A percentile compares a stretch with the other conserved stretches of the same genome.
phyloP scores from a whole-genome alignment of 176 grass and related monocot species.

The Neostapfia colusana region DNA sequence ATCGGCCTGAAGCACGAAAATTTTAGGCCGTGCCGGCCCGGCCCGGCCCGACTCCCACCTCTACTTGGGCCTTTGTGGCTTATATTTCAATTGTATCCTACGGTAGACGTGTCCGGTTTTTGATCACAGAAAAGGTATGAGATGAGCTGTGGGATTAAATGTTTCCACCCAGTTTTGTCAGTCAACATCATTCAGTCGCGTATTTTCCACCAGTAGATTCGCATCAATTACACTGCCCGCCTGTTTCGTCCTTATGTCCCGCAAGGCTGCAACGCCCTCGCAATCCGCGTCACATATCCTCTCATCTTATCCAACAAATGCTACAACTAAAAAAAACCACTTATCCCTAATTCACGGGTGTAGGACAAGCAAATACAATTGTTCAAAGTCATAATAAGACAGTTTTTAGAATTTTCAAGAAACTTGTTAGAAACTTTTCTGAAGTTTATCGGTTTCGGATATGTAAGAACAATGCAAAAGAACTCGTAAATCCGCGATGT shows the following conservation, averaged over 20 bases:
- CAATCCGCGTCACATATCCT: constrained; percentile 23
- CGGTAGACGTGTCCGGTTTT: not conserved
- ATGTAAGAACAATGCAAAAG: not conserved
- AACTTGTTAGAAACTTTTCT: not conserved
- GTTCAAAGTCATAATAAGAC: not conserved
- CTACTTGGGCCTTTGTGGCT: not conserved
- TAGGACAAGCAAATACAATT: not conserved
- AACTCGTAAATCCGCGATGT: no score
- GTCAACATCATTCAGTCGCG: constrained; percentile 18
- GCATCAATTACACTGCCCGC: not conserved
- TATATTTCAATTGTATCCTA: not conserved
- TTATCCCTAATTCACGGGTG: not conserved
- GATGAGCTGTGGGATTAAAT: not conserved
- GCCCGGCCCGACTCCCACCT: no score
- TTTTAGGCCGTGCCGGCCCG: no score
- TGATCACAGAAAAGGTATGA: not conserved
- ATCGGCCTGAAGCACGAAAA: no score
- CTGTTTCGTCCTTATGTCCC: constrained; percentile 23
- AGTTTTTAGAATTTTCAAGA: no score
- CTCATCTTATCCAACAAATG: constrained; percentile 13
- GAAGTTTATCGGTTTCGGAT: not conserved
- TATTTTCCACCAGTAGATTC: not conserved
- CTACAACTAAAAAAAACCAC: not conserved
- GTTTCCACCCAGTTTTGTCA: not conserved
- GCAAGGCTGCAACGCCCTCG: constrained; percentile 12